Evolutionary conservation across 2,329 filamentous ascomycete genomes (phyloP), one percentile per base, ranked within the genome.

Genomic region (Orbilia ellipsospora): DNA sequence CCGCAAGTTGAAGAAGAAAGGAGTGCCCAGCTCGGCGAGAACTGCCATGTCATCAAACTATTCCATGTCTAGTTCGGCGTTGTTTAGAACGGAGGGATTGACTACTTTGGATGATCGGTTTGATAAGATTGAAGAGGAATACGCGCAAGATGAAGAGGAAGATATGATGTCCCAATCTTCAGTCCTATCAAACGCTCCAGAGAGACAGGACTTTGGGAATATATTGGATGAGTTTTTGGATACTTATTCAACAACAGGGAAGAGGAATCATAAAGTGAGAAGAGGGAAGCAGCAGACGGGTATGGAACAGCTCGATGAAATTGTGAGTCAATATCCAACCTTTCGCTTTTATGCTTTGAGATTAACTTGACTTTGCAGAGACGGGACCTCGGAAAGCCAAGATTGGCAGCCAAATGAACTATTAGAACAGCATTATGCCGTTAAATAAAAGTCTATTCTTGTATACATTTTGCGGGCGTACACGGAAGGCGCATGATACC

Each of bases 191-290:
- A 77, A 26, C 70, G 79, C 63, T 64, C 78, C 54, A 0, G 72
- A 72, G 44, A 86, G 93, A 54, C 85, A 86, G 45, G 94, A 97
- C 81, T 97, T 99, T 82, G 90, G 97, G 81, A 88, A 86, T 76
- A 93, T 98, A 81, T 89, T 99, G 86, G 94, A 98, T 81, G 94
- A 97, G 68, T 99, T 99, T 83, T 83, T 98, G 26, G 91, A 89
- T 7, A 89, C 86, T 40, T 90, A 92, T 81, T 88, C 88, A 8
- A 90, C 89, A 83, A 87, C 87, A 23, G 90, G 90, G 1, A 93
- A 93, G 84, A 90, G 89, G 81, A 85, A 86, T 28, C 80, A 82
- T 51, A 83, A 86, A 64, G 87, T 93, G 18, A 94, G 94, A 84
- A 93, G 94, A 83, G 90, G 90, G 16, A 92, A 90, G 81, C 89